Evolutionary conservation across 306 rosid genomes (phyloP), one percentile per base, ranked within the genome.

Genomic region (Fagus crenata): DNA sequence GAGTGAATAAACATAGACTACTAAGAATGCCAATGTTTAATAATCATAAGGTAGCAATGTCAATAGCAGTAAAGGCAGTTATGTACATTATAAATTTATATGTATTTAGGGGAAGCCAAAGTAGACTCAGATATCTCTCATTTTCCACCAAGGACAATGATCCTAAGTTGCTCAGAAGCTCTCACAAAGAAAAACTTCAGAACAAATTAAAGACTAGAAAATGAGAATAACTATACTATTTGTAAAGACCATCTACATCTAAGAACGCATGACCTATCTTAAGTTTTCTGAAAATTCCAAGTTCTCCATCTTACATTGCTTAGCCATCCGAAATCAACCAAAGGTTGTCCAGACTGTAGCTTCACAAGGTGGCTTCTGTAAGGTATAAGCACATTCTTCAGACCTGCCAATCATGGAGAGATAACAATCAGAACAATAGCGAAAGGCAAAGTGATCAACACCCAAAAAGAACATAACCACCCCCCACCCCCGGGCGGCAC

Each of bases 241-340:
- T 32, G 15, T 36, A 15, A 1, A 2, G 71, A 53, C 53, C 49
- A 54, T 13, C 17, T 14, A 46, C 51, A 40, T 80, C 54, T 46
- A 22, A 1, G 53, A 49, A 67, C 22, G 35, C 76, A 67, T 41
- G 61, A 69, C 63, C 36, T 4, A 64, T 46, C 49, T 60, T 54
- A 64, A 53, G 84, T 54, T 80, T 85, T 83, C 78, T 86, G 87
- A 43, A 69, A 56, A 46, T 71, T 86, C 89, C 89, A 80, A 77
- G 84, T 75, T 73, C 81, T 82, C 94, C 97, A 88, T 80, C 85
- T 87, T 53, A 86, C 69, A 84, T 86, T 89, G 85, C 94, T 82
- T 69, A 94, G 88, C 96, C 98, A 90, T 80, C 93, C 97, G 79
- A 92, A 92, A 70, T 86, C 97, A 79, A 88, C 76, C 65, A 86